Conservation (phyloP, 2,329 filamentous ascomycete genomes). For the Esteya vermicola region DNA sequence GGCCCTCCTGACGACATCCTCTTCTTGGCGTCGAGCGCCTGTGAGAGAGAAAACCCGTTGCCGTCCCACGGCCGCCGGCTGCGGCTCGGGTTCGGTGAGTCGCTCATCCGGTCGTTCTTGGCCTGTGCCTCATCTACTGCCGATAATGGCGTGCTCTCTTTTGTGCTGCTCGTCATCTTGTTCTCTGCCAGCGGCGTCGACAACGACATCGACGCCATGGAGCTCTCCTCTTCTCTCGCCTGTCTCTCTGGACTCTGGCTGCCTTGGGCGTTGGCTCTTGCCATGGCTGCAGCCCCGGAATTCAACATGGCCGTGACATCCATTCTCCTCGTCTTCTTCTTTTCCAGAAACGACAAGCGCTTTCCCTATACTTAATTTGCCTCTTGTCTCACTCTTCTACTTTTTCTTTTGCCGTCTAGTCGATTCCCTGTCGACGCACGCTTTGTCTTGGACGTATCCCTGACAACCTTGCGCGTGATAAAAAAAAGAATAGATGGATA, state of each 20-base stretch:
- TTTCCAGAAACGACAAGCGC: too few species aligned
- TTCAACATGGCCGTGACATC: not conserved
- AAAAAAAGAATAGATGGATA: too few species aligned
- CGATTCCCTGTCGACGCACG: too few species aligned
- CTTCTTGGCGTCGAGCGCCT: conserved; percentile 26
- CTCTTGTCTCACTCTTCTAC: too few species aligned
- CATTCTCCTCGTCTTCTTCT: not conserved
- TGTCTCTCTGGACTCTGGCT: conserved; percentile 3
- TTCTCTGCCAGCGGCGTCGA: too few species aligned
- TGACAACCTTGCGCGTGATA: too few species aligned
- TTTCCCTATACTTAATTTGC: too few species aligned
- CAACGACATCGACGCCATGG: too few species aligned
- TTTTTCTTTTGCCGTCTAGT: too few species aligned
- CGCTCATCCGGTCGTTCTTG: conserved; percentile 14
- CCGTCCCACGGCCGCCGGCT: conserved; percentile 37
- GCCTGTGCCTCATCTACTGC: conserved; percentile 12
- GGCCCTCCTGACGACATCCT: too few species aligned
- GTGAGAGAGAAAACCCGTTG: conserved; percentile 31
- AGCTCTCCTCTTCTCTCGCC: not conserved
- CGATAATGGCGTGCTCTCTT: too few species aligned
- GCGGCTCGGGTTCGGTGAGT: conserved; percentile 19
- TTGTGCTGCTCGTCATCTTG: not conserved
- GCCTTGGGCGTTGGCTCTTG: not conserved
- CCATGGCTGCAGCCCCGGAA: not conserved
- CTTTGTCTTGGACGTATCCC: too few species aligned